Evolutionary conservation across 2,329 filamentous ascomycete genomes (phyloP).

Genomic region (Beauveria rudraprayagi): DNA sequence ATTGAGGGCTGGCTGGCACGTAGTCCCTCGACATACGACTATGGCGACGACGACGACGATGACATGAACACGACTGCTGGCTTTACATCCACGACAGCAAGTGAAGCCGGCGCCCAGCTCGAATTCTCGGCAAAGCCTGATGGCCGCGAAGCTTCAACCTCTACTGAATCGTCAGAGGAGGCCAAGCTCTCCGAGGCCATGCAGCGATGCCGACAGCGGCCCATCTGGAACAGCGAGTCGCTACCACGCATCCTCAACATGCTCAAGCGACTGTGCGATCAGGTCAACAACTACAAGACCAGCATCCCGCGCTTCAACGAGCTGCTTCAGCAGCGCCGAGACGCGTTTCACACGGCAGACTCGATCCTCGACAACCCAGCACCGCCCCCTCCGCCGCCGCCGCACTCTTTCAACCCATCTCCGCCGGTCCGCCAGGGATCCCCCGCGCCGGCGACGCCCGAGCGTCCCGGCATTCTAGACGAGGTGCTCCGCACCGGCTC

Average conservation of each 20-base stretch:
- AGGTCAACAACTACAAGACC: constrained; percentile 30
- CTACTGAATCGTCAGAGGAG: constrained; percentile 16
- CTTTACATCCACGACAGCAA: constrained; percentile 1
- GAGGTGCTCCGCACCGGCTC: constrained; percentile 39
- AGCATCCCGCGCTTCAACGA: constrained; percentile 66
- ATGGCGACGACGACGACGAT: constrained; percentile 39
- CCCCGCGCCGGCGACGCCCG: constrained; percentile 27
- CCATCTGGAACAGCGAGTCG: constrained; percentile 42
- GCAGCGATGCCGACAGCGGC: constrained; percentile 43
- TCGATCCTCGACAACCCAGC: constrained; percentile 32
- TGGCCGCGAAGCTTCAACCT: neutral
- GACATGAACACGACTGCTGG: constrained; percentile 15
- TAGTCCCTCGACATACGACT: constrained; percentile 56
- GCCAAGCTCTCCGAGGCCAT: constrained; percentile 36
- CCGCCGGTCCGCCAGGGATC: constrained; percentile 21
- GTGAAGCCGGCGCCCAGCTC: neutral
- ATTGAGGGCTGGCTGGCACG: constrained; percentile 87
- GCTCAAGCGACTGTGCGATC: constrained; percentile 52
- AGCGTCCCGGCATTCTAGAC: constrained; percentile 34
- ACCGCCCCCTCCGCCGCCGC: neutral
- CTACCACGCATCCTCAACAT: constrained; percentile 48
- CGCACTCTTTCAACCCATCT: neutral
- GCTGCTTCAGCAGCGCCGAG: constrained; percentile 56
- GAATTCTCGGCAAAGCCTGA: neutral
- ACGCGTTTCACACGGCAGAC: constrained; percentile 56